Evolutionary conservation across 805 yeast species (phyloP), one percentile per base, ranked within the genome.

Genomic region (Sugiyamaella valdiviana): DNA sequence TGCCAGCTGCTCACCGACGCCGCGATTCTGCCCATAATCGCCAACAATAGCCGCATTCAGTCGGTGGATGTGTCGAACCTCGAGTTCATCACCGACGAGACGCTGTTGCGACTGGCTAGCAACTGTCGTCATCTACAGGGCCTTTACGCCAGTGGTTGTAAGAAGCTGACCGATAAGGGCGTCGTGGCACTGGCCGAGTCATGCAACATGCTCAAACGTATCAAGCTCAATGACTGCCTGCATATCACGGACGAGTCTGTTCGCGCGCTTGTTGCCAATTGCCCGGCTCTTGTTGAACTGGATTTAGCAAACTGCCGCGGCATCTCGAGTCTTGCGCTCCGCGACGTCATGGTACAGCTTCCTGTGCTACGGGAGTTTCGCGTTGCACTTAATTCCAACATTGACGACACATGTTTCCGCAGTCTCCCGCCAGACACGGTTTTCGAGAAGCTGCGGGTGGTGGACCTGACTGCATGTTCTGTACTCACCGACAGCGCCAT

Each of bases 41-140:
- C 69, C 44, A 79, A 79, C 17, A 88, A 95, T 65, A 74, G 75
- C 51, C 74, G 79, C 52, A 69, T 91, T 50, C 95, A 86, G 64
- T 84, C 95, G 39, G 82, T 91, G 44, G 98, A 91, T 67, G 73
- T 91, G 57, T 83, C 96, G 0, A 93, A 93, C 6, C 83, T 87
- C 4, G 73, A 73, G 39, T 79, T 76, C 52, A 70, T 83, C 23
- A 69, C 75, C n/a, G 96, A 90, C 68, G 79, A 75, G 39, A 79
- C 89, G 4, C 78, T 88, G 50, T 56, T 66, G 23, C 79, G 85
- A 5, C 71, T 91, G 54, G 88, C 96, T 2, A 61, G 62, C 6
- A 74, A 78, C 58, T 90, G 96, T 64, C 76, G 78, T 35, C 70
- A 91, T 42, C 71, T 91, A 40, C 97, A 91, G 67, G 96, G 96